Evolutionary conservation across 1,284 basidiomycete species (phyloP), one percentile per base, ranked within the genome.

Genomic region (Ustilago esculenta): DNA sequence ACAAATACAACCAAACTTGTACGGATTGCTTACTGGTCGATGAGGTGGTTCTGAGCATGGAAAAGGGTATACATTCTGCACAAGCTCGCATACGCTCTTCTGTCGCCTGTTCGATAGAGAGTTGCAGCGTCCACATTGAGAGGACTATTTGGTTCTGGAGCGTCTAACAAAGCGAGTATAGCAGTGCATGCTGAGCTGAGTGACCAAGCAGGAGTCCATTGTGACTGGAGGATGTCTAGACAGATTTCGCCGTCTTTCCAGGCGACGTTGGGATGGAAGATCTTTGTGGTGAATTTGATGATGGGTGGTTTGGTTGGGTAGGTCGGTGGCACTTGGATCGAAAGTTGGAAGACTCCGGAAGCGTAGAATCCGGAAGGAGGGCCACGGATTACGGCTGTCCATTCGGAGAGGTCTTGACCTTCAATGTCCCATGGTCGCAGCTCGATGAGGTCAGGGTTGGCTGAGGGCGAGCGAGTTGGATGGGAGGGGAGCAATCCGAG

Each of bases 171-270:
- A 5, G 77, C 74, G 7, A 81, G 41, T 0, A 82, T 69, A 11
- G 81, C 81, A 0, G 78, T 77, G 18, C 73, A 80, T 0, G 77
- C 74, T 1, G 70, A 68, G n/a, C 72, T 67, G 20, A 82, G 49
- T 5, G 73, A 74, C 81, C 81, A 82, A 0, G 81, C 81, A 0
- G 81, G 81, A 2, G 79, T 72, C 81, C 81, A 82, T 37, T 81
- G 75, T 1, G 61, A 33, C 37, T 72, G 55, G 4, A 82, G 74
- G 1, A 82, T 58, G 49, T 82, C 81, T 1, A 82, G 56, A 33
- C 81, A 82, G 47, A 82, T 81, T 42, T 82, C 81, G 23, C 81
- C 81, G 3, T 68, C 74, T 57, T 75, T 75, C 72, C 72, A 80
- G 14, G 61, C 25, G 2, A 81, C 72, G 35, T 81, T 81, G 1